Base-by-base conservation (phyloP, 768 basidiomycete species). In the Agrocybe praecox region DNA sequence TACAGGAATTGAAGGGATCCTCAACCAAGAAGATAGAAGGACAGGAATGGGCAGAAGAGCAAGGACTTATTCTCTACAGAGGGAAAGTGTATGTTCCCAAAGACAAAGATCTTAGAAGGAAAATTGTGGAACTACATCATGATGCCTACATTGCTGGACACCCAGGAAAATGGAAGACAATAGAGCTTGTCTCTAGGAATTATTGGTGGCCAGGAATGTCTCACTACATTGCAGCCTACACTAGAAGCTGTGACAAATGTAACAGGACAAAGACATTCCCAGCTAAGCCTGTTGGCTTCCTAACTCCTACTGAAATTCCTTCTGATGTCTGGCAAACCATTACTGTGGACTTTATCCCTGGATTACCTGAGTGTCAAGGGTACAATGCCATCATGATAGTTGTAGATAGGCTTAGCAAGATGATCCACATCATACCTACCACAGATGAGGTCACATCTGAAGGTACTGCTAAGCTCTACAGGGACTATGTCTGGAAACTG, bases 371-470 rank as follows among this genome's bases (percentile, higher is more conserved):
- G 4, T 62, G 63, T 1, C 49, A 70, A 11, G 74, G 69, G 0
- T 72, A 57, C 51, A 64, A 76, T 56, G 54, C 69, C 0, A 74
- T 80, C 47, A 62, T 76, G 47, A 72, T 65, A 8, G 60, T 76
- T 48, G 60, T 64, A 23, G 12, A 23, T n/a, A 22, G 49, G 2
- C 47, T 64, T 11, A 54, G 49, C 1, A 67, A 67, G 42, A 32
- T 29, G 19, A 53, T 58, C 21, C 52, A 58, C 24, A 46, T 62
- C 47, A 65, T 71, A 6, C 65, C 65, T 29, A 29, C 26, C 26
- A 29, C 26, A 29, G 26, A 29, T 29, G 26, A 29, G 9, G 26
- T 29, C 26, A 29, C 26, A 29, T 29, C 26, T 29, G 26, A 29
- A 29, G 26, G 26, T 29, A 29, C 26, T 5, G 26, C 26, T 9